Conservation (phyloP, 768 basidiomycete genomes). For the Cyclocybe aegerita region DNA sequence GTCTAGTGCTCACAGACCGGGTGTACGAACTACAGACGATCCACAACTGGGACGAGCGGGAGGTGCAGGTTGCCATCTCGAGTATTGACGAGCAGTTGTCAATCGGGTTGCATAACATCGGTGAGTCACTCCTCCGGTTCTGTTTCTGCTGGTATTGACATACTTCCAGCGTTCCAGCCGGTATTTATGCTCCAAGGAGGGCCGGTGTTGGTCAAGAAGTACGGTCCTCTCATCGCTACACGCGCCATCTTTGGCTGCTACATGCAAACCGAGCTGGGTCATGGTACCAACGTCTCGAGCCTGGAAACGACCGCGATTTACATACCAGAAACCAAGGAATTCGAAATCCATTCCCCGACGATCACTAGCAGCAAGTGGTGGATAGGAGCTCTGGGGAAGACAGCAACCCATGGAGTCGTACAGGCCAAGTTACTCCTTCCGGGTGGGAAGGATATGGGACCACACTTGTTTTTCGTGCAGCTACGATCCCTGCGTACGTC, state of each 20-base stretch:
- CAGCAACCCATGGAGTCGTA: slow-evolving; percentile 72
- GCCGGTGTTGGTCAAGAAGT: slow-evolving; percentile 49
- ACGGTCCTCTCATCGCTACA: slow-evolving; percentile 45
- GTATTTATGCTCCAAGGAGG: slow-evolving; percentile 65
- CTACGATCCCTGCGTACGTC: slow-evolving; percentile 59
- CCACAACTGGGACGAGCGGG: slow-evolving; percentile 51
- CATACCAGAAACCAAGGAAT: slow-evolving; percentile 62
- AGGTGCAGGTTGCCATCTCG: slow-evolving; percentile 44
- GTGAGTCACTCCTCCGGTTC: slow-evolving; percentile 22
- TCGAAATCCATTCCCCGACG: slow-evolving; percentile 75
- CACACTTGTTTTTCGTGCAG: slow-evolving; percentile 76
- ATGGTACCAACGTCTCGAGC: slow-evolving; percentile 67
- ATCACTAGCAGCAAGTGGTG: slow-evolving; percentile 82
- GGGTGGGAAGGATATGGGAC: slow-evolving; percentile 58
- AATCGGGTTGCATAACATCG: slow-evolving; percentile 36
- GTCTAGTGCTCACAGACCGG: slow-evolving; percentile 51
- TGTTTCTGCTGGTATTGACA: slow-evolving; percentile 2
- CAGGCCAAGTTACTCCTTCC: slow-evolving; percentile 75
- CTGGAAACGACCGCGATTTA: slow-evolving; percentile 81
- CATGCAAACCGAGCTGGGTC: slow-evolving; percentile 77
- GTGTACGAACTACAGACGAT: slow-evolving; percentile 57
- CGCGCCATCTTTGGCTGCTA: slow-evolving; percentile 72
- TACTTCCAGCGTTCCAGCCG: slow-evolving; percentile 57
- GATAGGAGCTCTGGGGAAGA: slow-evolving; percentile 73
- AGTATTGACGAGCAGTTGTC: slow-evolving; percentile 55